Percentiles rank a stretch among this genome's conserved stretches.
phyloP scores from a whole-genome alignment of 371 early-diverging fungal genomes.

The Zychaea mexicana region DNA sequence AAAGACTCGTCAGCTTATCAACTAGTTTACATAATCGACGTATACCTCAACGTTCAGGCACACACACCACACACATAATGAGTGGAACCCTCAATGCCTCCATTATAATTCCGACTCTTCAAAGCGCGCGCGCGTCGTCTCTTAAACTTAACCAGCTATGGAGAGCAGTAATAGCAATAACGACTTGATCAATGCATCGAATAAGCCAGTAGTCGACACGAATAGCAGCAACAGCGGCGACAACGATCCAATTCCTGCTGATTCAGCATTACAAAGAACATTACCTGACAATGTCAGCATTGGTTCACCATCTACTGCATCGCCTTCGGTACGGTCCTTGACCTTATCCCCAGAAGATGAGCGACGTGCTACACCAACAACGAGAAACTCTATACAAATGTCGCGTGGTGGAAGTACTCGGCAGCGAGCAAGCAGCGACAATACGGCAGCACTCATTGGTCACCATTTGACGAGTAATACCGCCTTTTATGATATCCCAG shows the following conservation, averaged over 20 bases:
- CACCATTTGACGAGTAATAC: slow-evolving; percentile 39
- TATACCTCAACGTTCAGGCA: too few relatives aligned
- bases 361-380: neutral
- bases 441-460: slow-evolving; percentile 15
- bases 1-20: too few relatives aligned
- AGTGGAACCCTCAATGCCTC: too few relatives aligned
- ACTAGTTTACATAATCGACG: too few relatives aligned
- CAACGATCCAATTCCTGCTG: neutral
- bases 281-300: slow-evolving; percentile 1
- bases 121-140: too few relatives aligned
- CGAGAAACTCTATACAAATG: neutral
- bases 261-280: neutral
- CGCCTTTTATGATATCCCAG: slow-evolving; percentile 62
- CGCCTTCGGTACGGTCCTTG: slow-evolving; percentile 4
- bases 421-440: slow-evolving; percentile 3
- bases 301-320: slow-evolving; percentile 3
- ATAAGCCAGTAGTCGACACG: too few relatives aligned
- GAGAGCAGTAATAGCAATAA: neutral
- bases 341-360: slow-evolving; percentile 11
- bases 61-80: too few relatives aligned
- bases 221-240: slow-evolving; percentile 2
- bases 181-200: slow-evolving; percentile 2
- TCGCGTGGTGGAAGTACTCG: neutral
- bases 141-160: too few relatives aligned
- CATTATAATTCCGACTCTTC: too few relatives aligned